Evolutionary conservation across 2,329 filamentous ascomycete species (phyloP).

Genomic region (Mycosphaerella sp.): DNA sequence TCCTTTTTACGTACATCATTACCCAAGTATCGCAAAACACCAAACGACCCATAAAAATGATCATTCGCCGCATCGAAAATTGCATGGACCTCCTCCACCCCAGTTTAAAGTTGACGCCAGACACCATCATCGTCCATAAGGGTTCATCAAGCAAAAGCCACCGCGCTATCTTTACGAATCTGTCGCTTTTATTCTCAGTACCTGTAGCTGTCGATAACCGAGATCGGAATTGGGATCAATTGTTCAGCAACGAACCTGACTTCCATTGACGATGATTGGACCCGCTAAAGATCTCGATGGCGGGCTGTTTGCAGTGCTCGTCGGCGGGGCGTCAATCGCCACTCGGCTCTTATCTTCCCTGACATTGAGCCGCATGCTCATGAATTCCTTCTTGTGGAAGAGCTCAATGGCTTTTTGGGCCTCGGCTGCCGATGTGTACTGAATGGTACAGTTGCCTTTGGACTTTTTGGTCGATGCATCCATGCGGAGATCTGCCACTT

Average conservation of each 20-base stretch:
- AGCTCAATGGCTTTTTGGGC: conserved; percentile 25
- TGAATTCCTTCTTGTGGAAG: conserved; percentile 24
- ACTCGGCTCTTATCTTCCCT: conserved; percentile 25
- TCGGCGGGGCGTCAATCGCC: conserved; percentile 19
- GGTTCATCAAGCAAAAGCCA: neutral
- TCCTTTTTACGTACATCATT: no score
- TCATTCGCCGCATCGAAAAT: no score
- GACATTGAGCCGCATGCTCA: conserved; percentile 25
- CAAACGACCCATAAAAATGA: no score
- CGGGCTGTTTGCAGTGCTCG: neutral
- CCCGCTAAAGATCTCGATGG: neutral
- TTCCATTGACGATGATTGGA: conserved; percentile 24
- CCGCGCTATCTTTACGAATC: conserved; percentile 11
- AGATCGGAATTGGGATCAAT: neutral
- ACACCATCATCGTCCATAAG: no score
- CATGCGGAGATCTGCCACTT: conserved; percentile 23
- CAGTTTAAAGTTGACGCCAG: no score
- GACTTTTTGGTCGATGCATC: conserved; percentile 23
- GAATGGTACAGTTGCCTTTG: conserved; percentile 29
- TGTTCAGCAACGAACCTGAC: conserved; percentile 16
- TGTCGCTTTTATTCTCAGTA: conserved; percentile 2
- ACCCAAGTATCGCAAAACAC: no score
- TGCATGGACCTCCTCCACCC: no score
- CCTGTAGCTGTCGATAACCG: neutral
- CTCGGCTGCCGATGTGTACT: conserved; percentile 23